Percentiles rank a stretch among this genome's conserved stretches.
These are phyloP conservation scores for Cryomyces minteri DNA, from an alignment of 495 filamentous ascomycete species.

Conservation along the genomic window DNA sequence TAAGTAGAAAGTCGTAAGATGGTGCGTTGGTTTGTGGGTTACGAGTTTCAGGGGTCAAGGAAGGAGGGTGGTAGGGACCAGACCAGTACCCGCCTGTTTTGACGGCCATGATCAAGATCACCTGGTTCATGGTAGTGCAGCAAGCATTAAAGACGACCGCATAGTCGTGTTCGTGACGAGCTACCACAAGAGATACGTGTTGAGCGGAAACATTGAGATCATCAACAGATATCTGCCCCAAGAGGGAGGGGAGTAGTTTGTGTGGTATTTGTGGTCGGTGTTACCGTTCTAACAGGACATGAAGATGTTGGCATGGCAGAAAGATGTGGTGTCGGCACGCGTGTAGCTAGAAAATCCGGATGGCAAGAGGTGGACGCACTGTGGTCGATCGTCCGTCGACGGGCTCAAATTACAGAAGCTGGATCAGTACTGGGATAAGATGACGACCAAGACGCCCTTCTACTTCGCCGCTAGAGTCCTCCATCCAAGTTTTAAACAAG, in stretches of 20 bases:
- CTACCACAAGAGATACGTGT: conserved; percentile 3
- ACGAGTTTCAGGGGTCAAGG: conserved; percentile 4
- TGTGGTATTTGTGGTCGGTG: conserved; percentile 7
- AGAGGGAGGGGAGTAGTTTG: conserved; percentile 6
- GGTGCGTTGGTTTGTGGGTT: conserved; percentile 4
- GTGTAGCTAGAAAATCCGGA: neutral
- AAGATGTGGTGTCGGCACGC: neutral
- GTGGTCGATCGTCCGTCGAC: too few relatives aligned
- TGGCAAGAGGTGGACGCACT: neutral
- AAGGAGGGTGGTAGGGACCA: neutral
- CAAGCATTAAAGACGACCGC: conserved; percentile 4
- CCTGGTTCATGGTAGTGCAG: conserved; percentile 6
- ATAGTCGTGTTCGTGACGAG: conserved; percentile 2
- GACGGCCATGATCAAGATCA: conserved; percentile 7
- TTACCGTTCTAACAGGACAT: neutral
- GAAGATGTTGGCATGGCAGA: neutral
- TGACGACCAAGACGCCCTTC: too few relatives aligned
- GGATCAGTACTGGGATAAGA: too few relatives aligned
- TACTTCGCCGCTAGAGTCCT: too few relatives aligned
- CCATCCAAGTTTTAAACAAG: too few relatives aligned
- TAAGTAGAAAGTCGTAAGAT: conserved; percentile 3
- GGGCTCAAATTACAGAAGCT: too few relatives aligned
- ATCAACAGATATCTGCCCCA: conserved; percentile 7
- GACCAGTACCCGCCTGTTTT: conserved; percentile 3
- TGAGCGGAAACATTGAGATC: conserved; percentile 3